Conservation (phyloP, 352 stramenopile species). For the Pseudoperonospora humuli region DNA sequence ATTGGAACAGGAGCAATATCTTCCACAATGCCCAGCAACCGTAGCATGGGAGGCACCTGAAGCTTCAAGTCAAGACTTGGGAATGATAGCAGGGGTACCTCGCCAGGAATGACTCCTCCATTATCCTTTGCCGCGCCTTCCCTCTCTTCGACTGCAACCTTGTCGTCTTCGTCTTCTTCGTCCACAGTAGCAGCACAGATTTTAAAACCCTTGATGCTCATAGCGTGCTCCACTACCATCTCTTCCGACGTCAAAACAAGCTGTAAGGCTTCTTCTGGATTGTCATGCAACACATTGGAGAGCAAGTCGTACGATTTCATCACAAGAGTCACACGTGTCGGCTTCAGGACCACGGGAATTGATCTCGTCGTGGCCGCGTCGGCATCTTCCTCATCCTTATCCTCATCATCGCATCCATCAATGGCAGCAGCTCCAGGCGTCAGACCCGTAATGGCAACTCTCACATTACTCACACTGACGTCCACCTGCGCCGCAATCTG, state of each 20-base stretch:
- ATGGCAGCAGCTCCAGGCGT: slow-evolving; percentile 17
- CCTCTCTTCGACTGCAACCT: slow-evolving; percentile 15
- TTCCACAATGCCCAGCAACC: slow-evolving; percentile 50
- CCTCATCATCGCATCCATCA: slow-evolving; percentile 22
- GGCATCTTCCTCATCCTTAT: slow-evolving; percentile 17
- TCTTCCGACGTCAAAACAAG: slow-evolving; percentile 42
- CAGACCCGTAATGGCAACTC: slow-evolving; percentile 30
- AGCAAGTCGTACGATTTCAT: slow-evolving; percentile 34
- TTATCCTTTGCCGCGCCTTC: slow-evolving; percentile 21
- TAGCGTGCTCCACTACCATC: slow-evolving; percentile 41
- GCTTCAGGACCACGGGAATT: slow-evolving; percentile 16
- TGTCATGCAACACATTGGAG: slow-evolving; percentile 40
- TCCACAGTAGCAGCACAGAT: slow-evolving; percentile 32
- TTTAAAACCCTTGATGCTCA: slow-evolving; percentile 39
- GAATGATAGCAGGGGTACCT: slow-evolving; percentile 32
- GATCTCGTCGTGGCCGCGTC: slow-evolving; percentile 19
- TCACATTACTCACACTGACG: slow-evolving; percentile 37
- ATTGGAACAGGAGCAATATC: slow-evolving; percentile 44
- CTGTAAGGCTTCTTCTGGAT: slow-evolving; percentile 33
- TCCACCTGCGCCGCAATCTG: slow-evolving; percentile 54
- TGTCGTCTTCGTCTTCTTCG: slow-evolving; percentile 12
- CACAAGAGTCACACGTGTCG: slow-evolving; percentile 29
- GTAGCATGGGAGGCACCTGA: slow-evolving; percentile 45
- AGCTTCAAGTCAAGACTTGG: slow-evolving; percentile 37
- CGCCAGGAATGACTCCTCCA: slow-evolving; percentile 11